Evolutionary conservation across 176 grass and related monocot species (phyloP).

Genomic region (Phyllostachys edulis): DNA sequence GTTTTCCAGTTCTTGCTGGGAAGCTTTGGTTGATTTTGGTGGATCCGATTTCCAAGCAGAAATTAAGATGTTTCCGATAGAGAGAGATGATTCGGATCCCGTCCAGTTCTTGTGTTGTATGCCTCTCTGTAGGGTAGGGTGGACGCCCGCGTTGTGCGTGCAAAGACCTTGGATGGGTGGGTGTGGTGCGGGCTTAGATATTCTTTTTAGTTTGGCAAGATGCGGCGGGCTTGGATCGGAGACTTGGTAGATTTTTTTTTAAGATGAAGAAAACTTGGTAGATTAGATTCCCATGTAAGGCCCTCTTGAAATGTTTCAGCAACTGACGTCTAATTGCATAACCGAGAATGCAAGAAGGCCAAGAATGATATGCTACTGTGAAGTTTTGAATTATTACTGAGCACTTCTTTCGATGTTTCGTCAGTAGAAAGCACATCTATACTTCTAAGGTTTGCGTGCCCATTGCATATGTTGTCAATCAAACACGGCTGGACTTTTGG

Average conservation of each 20-base stretch:
- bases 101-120: neutral
- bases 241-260: neutral
- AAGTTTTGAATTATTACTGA: too few relatives aligned
- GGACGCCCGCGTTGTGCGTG: neutral
- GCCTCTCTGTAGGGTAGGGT: neutral
- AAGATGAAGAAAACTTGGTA: neutral
- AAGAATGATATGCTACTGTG: neutral
- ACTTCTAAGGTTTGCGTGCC: neutral
- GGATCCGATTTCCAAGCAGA: neutral
- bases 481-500: neutral
- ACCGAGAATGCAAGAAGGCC: neutral
- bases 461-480: too few relatives aligned
- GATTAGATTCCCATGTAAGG: neutral
- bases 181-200: neutral
- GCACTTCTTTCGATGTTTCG: neutral
- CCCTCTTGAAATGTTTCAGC: neutral
- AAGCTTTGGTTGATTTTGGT: neutral
- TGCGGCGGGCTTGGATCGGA: neutral
- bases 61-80: neutral
- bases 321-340: neutral
- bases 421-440: neutral
- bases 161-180: neutral
- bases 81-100: neutral
- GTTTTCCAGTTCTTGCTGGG: neutral
- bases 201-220: neutral